These are phyloP conservation scores for Pontederia paniculata DNA, from an alignment of 176 grass and related monocot genomes.

Conservation along the genomic window DNA sequence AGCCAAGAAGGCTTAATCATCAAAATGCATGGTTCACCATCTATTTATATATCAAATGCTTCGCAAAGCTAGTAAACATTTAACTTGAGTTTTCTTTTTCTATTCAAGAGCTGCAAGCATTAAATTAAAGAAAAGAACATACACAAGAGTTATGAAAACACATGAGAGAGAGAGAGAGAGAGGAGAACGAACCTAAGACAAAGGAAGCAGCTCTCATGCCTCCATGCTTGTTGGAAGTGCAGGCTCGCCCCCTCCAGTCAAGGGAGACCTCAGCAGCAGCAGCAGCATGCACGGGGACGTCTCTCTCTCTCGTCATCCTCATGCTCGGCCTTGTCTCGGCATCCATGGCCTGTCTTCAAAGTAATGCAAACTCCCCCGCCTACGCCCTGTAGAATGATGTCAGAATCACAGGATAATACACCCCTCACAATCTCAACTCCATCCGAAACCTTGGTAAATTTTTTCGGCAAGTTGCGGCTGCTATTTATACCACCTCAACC, in stretches of 20 bases:
- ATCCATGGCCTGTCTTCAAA: conserved; percentile 5
- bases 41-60: too few relatives aligned
- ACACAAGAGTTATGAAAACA: not conserved
- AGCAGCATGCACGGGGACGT: not conserved
- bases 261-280: not conserved
- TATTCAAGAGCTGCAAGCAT: not conserved
- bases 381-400: not conserved
- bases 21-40: too few relatives aligned
- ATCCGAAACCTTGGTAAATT: conserved; percentile 4
- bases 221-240: conserved; percentile 15
- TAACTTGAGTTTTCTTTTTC: not conserved
- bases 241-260: conserved; percentile 12
- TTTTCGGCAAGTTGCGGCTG: not conserved
- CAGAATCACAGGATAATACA: not conserved
- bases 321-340: not conserved
- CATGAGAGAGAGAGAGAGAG: not conserved
- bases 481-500: conserved; percentile 14
- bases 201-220: conserved; percentile 16
- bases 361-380: not conserved
- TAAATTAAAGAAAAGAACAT: not conserved
- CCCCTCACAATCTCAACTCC: not conserved
- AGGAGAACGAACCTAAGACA: conserved; percentile 2
- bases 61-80: not conserved
- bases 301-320: not conserved
- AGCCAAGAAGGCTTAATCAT: too few relatives aligned